phyloP scores from a whole-genome alignment of 2,329 filamentous ascomycete genomes.

The Xylaria sp. region DNA sequence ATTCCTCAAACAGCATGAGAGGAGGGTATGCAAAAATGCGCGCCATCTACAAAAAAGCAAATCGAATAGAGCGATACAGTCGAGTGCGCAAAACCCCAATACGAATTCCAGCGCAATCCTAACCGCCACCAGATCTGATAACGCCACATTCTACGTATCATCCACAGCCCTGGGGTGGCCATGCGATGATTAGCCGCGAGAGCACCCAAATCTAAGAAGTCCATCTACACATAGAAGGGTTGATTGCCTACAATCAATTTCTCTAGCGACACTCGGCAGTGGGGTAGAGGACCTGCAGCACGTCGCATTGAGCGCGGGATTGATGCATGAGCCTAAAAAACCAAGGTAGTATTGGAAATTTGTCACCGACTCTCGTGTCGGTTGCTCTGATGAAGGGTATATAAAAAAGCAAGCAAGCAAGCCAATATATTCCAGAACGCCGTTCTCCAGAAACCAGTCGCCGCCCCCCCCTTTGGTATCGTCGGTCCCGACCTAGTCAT shows the following conservation, averaged over 20 bases:
- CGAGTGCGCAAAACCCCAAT: constrained; percentile 11
- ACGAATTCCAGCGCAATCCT: neutral
- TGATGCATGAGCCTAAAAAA: constrained; percentile 19
- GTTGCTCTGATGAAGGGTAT: constrained; percentile 31
- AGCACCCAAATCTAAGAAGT: neutral
- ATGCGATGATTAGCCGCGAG: neutral
- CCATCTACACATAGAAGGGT: neutral
- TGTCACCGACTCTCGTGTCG: constrained; percentile 29
- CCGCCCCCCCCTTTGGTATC: constrained; percentile 10
- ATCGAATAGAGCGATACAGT: constrained; percentile 3
- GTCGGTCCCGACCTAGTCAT: constrained; percentile 21
- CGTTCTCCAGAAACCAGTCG: constrained; percentile 23
- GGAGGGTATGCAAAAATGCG: neutral
- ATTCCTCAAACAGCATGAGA: constrained; percentile 11
- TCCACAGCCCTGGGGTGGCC: neutral
- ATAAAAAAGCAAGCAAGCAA: constrained; percentile 28
- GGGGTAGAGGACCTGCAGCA: constrained; percentile 10
- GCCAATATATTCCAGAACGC: constrained; percentile 33
- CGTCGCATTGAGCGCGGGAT: constrained; percentile 26
- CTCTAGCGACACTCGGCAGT: neutral
- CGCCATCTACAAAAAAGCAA: neutral
- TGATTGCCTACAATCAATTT: neutral
- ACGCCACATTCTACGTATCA: neutral
- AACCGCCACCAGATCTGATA: neutral
- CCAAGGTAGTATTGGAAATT: constrained; percentile 25